Base-by-base conservation (phyloP, 2,329 filamentous ascomycete species). In the Coleophoma cylindrospora region DNA sequence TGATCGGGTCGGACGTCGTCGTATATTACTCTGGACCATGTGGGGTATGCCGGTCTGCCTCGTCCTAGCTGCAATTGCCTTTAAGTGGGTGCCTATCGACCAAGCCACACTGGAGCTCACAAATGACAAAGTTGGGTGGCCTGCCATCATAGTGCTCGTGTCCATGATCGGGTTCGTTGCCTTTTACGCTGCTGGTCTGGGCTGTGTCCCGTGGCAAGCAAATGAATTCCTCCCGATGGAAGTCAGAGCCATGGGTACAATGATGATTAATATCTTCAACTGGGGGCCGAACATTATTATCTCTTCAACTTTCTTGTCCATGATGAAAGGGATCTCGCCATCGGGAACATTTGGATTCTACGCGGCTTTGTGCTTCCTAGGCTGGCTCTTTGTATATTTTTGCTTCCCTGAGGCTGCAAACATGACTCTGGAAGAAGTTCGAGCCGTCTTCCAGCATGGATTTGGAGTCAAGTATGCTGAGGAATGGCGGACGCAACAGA, bases 321-420 rank as follows among this genome's bases (percentile, higher is more conserved):
- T 69, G 68, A 76, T 76, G 68, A 68, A 77, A 52, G 64, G 62
- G 5, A 72, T 70, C 51, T 75, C 74, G 0, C 72, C 73, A 0
- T 70, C 66, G 3, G 74, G 74, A 1, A 70, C 74, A 0, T 78
- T 76, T 51, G 73, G 73, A 8, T 77, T 77, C 61, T 77, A 76
- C 49, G 70, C 73, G 0, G 71, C 64, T 1, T 72, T 77, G 36
- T 76, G 72, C 52, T 66, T 72, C 47, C 51, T 72, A 33, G 74
- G 74, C n/a, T 74, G 68, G 57, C 34, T 74, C 3, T 65, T 72
- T 53, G 67, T 77, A 34, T 66, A 70, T 47, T 70, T 75, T 63
- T 75, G 64, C 55, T 79, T 75, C 55, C 74, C 74, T 1, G 73
- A 79, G 53, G 74, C 75, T 3, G 74, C 76, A 52, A 72, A 74